Percentiles rank a stretch among this genome's conserved stretches.
These are phyloP conservation scores for Cladobotryum protrusum DNA, from an alignment of 2,329 filamentous ascomycete genomes.

Conservation along the genomic window DNA sequence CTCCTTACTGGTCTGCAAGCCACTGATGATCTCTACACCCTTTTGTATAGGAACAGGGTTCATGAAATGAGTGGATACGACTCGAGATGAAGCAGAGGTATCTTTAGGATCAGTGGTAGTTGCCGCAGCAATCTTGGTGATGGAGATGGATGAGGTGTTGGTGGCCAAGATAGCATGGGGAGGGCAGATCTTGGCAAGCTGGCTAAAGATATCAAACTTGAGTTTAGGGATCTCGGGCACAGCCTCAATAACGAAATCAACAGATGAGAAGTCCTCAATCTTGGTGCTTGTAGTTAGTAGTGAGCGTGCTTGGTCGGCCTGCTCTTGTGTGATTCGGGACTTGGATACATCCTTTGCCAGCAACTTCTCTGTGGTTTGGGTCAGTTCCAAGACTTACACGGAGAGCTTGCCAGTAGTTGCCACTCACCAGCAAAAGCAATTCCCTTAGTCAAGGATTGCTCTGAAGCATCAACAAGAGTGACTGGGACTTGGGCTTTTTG, in stretches of 20 bases:
- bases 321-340: slow-evolving; percentile 72
- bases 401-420: background rate
- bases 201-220: slow-evolving; percentile 81
- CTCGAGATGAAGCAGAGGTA: slow-evolving; percentile 73
- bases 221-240: slow-evolving; percentile 86
- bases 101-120: slow-evolving; percentile 74
- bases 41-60: slow-evolving; percentile 97
- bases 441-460: slow-evolving; percentile 81
- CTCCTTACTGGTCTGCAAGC: slow-evolving; percentile 77
- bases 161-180: slow-evolving; percentile 87
- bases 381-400: too few species aligned
- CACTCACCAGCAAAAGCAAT: slow-evolving; percentile 74
- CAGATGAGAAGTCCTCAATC: slow-evolving; percentile 70
- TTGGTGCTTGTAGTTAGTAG: slow-evolving; percentile 65
- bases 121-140: slow-evolving; percentile 89
- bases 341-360: slow-evolving; percentile 90
- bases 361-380: slow-evolving; percentile 63
- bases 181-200: slow-evolving; percentile 74
- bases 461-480: slow-evolving; percentile 75
- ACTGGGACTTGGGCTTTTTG: slow-evolving; percentile 79
- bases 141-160: slow-evolving; percentile 97
- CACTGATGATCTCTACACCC: slow-evolving; percentile 95
- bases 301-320: slow-evolving; percentile 66
- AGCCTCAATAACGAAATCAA: slow-evolving; percentile 96
- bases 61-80: slow-evolving; percentile 98